Evolutionary conservation across 352 stramenopile genomes (phyloP), one percentile per base, ranked within the genome.

Genomic region (Globisporangium heterothallicum): DNA sequence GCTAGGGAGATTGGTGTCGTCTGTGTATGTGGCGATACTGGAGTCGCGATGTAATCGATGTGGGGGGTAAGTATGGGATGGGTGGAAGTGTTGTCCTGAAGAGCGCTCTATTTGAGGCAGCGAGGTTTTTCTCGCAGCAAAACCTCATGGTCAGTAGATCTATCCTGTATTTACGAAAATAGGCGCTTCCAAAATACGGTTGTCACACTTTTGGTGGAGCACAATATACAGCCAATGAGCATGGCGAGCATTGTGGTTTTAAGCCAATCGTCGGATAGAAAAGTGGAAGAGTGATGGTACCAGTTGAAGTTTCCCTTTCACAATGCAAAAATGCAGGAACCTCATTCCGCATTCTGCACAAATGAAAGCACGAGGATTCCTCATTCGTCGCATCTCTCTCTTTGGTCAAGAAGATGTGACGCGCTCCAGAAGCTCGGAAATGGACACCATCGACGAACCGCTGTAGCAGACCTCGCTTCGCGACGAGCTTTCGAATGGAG

Each of bases 371-470:
- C n/a, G n/a, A n/a, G n/a, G n/a, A n/a, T n/a, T n/a, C n/a, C 32
- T 21, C 50, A 65, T 53, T 43, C 53, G 55, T 45, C 51, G 61
- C 50, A 44, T 58, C 48, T 72, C 53, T 61, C 59, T 54, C 67
- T n/a, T n/a, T n/a, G n/a, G n/a, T n/a, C n/a, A n/a, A n/a, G n/a
- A n/a, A n/a, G n/a, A n/a, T n/a, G n/a, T n/a, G n/a, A n/a, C n/a
- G n/a, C n/a, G n/a, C n/a, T n/a, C n/a, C n/a, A n/a, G n/a, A n/a
- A n/a, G n/a, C n/a, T n/a, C n/a, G n/a, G n/a, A n/a, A n/a, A n/a
- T n/a, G n/a, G n/a, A n/a, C n/a, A n/a, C n/a, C n/a, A n/a, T n/a
- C n/a, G n/a, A n/a, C n/a, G n/a, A n/a, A n/a, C n/a, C n/a, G n/a
- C n/a, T n/a, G n/a, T n/a, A n/a, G n/a, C n/a, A n/a, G n/a, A n/a